Percentiles rank a stretch among this genome's conserved stretches.
Conservation (phyloP, 257 asterid genomes). For the Coffea canephora region DNA sequence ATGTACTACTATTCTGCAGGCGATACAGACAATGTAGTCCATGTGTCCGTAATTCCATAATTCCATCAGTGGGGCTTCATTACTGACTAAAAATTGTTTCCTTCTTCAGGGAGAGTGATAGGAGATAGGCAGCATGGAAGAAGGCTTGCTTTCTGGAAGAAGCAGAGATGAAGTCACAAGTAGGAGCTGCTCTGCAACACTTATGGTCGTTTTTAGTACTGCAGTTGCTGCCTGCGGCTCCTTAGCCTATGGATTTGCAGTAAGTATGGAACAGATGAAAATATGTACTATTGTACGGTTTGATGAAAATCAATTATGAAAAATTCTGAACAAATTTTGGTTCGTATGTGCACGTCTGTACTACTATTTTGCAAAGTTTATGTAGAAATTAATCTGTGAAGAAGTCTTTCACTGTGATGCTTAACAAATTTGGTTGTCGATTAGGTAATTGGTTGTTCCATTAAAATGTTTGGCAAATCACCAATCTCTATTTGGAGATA, state of each 20-base stretch:
- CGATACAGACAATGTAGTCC: background rate
- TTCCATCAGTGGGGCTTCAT: background rate
- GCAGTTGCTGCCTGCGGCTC: conserved; percentile 19
- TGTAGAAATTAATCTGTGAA: background rate
- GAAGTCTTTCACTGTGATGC: background rate
- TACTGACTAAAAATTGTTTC: background rate
- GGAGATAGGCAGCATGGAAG: conserved; percentile 5
- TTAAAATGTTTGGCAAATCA: background rate
- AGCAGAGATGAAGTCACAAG: conserved; percentile 4
- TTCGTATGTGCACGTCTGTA: background rate
- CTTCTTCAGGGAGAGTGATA: background rate
- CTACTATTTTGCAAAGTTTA: background rate
- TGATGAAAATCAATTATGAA: background rate
- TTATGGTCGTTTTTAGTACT: conserved; percentile 13
- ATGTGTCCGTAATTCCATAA: background rate
- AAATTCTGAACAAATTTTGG: background rate
- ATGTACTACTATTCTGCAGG: background rate
- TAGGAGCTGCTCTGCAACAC: conserved; percentile 11
- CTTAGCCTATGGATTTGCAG: conserved; percentile 17
- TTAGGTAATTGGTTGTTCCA: background rate
- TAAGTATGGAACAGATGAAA: background rate
- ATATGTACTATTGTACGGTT: background rate
- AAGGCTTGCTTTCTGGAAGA: conserved; percentile 11
- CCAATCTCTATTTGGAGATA: background rate
- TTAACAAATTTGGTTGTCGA: too few relatives aligned